These are phyloP conservation scores for Chlorella variabilis DNA, from an alignment of 163 green algal species.

Conservation along the genomic window DNA sequence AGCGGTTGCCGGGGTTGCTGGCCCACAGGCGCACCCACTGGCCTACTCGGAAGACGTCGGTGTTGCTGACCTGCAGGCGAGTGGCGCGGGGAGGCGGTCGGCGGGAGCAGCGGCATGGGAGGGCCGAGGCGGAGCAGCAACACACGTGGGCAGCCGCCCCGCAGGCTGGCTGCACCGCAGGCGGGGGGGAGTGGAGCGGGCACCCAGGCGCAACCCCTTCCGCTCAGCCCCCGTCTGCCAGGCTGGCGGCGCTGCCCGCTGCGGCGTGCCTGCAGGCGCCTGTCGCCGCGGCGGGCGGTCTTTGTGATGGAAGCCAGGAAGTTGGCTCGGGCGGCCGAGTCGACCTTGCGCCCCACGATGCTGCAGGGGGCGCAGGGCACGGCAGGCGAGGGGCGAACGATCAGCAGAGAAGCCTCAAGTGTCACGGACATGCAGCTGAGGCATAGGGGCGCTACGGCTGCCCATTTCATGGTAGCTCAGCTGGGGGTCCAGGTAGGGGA, in stretches of 20 bases:
- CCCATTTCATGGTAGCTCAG: no score
- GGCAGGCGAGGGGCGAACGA: background rate
- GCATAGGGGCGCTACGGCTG: no score
- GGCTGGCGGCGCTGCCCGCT: no score
- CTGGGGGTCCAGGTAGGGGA: no score
- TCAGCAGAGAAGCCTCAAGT: no score
- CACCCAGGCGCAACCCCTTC: no score
- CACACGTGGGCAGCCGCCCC: no score
- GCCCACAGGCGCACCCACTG: conserved; percentile 29
- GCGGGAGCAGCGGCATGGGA: background rate
- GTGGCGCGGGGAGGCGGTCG: no score
- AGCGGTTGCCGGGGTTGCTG: conserved; percentile 25
- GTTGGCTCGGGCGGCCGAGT: background rate
- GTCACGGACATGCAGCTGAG: no score
- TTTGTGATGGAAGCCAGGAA: conserved; percentile 4
- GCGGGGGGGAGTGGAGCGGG: no score
- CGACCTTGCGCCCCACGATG: conserved; percentile 22
- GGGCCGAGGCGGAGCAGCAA: background rate
- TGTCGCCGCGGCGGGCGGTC: conserved; percentile 2
- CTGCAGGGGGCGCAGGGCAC: background rate
- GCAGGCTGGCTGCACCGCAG: no score
- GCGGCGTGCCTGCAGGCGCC: conserved; percentile 6
- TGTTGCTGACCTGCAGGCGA: conserved; percentile 20
- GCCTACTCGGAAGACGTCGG: conserved; percentile 4
- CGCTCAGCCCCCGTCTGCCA: no score